These are phyloP conservation scores for Quercus tomentella DNA, from an alignment of 331 rosid genomes.

Conservation along the genomic window DNA sequence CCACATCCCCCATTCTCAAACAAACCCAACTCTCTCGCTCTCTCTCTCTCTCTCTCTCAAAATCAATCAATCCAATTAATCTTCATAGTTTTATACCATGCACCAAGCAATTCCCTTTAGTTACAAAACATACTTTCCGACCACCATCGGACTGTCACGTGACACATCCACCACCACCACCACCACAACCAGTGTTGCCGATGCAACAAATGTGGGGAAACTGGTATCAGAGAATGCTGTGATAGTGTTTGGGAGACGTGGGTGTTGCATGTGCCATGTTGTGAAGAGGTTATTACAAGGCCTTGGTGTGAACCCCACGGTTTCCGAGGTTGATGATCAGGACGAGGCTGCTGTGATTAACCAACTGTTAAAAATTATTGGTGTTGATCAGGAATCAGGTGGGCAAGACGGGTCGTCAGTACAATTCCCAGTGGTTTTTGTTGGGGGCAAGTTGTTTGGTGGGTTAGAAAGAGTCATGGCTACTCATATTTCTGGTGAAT, in stretches of 20 bases:
- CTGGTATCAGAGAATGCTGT: conserved; percentile 72
- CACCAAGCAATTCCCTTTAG: conserved; percentile 78
- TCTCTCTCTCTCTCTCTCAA: conserved; percentile 2
- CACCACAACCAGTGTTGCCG: neutral
- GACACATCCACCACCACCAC: neutral
- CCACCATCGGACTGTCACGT: conserved; percentile 12
- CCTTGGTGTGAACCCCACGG: conserved; percentile 77
- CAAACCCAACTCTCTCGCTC: neutral
- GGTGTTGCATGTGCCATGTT: conserved; percentile 93
- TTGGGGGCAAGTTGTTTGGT: conserved; percentile 85
- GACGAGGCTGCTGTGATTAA: conserved; percentile 38
- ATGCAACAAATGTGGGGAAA: conserved; percentile 13
- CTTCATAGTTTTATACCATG: conserved; percentile 26
- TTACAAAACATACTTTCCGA: conserved; percentile 27
- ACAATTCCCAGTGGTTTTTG: conserved; percentile 87
- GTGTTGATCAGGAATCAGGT: neutral
- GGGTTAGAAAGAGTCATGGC: conserved; percentile 91
- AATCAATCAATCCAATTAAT: neutral
- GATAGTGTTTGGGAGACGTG: conserved; percentile 60
- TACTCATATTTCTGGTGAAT: conserved; percentile 82
- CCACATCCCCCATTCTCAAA: neutral
- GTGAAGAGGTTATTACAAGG: conserved; percentile 66
- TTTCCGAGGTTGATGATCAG: conserved; percentile 59
- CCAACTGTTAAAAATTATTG: conserved; percentile 21
- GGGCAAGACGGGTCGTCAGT: neutral